Evolutionary conservation across 306 rosid genomes (phyloP).

Genomic region (Cyclanthera cordifolia): DNA sequence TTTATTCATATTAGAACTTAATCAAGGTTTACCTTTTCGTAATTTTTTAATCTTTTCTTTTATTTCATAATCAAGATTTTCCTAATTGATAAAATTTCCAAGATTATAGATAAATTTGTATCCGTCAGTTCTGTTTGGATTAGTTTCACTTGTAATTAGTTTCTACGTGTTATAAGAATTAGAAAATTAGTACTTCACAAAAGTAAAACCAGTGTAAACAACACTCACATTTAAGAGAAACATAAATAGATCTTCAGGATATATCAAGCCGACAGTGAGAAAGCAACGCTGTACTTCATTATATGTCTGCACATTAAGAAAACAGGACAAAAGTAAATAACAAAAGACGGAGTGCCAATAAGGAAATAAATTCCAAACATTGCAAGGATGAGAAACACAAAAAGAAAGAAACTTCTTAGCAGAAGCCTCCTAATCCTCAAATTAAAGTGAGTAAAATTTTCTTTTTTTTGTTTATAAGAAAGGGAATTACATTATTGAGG

Average conservation of each 20-base stretch:
- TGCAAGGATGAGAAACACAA: no score
- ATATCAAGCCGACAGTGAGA: slow-evolving; percentile 79
- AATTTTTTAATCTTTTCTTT: not conserved
- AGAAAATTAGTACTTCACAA: not conserved
- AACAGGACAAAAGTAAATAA: slow-evolving; percentile 12
- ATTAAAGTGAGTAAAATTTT: no score
- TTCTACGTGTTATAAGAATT: not conserved
- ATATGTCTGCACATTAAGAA: slow-evolving; percentile 52
- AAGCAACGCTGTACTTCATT: slow-evolving; percentile 94
- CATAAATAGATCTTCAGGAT: slow-evolving; percentile 78
- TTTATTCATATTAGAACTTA: not conserved
- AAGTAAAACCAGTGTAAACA: not conserved
- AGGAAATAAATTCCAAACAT: no score
- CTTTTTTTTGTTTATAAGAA: no score
- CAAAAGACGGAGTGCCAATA: no score
- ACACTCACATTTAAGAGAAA: slow-evolving; percentile 75
- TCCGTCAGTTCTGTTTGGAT: not conserved
- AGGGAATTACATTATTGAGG: no score
- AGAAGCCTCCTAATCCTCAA: no score
- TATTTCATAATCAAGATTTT: not conserved
- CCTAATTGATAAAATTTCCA: not conserved
- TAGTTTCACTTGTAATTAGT: not conserved
- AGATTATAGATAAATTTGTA: not conserved
- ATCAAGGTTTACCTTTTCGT: not conserved
- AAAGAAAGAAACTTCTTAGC: no score